Percentiles rank a stretch among this genome's conserved stretches.
Evolutionary conservation across 768 basidiomycete genomes (phyloP).

Genomic region (Albatrellus ellisii): DNA sequence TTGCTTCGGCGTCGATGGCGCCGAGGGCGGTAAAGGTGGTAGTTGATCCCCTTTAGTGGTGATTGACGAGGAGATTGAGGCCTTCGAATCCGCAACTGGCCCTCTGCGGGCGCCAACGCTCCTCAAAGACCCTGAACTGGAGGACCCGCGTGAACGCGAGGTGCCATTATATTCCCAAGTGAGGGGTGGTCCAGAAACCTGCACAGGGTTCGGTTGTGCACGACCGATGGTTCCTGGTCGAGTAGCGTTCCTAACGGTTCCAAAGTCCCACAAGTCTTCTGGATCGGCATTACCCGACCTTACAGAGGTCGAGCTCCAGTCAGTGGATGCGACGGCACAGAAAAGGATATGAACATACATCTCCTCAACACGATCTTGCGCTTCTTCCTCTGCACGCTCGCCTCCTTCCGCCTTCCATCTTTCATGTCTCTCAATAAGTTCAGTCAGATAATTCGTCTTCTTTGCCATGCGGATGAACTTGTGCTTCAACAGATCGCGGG

Average conservation of each 20-base stretch:
- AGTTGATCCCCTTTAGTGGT: slow-evolving; percentile 40
- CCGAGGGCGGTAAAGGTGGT: slow-evolving; percentile 35
- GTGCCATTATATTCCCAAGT: slow-evolving; percentile 72
- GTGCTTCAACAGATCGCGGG: slow-evolving; percentile 91
- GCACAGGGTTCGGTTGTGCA: slow-evolving; percentile 35
- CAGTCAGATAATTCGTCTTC: slow-evolving; percentile 89
- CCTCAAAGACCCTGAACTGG: slow-evolving; percentile 23
- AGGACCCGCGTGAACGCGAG: slow-evolving; percentile 21
- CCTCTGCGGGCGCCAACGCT: slow-evolving; percentile 18
- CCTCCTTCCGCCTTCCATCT: slow-evolving; percentile 89
- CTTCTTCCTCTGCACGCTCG: slow-evolving; percentile 58
- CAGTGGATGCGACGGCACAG: neutral
- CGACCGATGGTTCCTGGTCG: slow-evolving; percentile 47
- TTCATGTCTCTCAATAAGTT: slow-evolving; percentile 90
- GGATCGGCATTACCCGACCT: slow-evolving; percentile 45
- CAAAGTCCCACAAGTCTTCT: slow-evolving; percentile 95
- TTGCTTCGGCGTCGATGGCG: slow-evolving; percentile 21
- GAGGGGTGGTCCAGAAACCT: slow-evolving; percentile 50
- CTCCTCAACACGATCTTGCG: slow-evolving; percentile 46
- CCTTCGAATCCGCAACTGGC: slow-evolving; percentile 18
- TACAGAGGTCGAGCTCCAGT: slow-evolving; percentile 3
- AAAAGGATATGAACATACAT: slow-evolving; percentile 30
- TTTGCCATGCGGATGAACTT: slow-evolving; percentile 93
- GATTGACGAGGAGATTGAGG: slow-evolving; percentile 25
- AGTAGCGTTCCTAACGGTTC: slow-evolving; percentile 74